Percentiles rank a stretch among this genome's conserved stretches.
phyloP scores from a whole-genome alignment of 805 yeast species.

The Hanseniaspora taiwanica region DNA sequence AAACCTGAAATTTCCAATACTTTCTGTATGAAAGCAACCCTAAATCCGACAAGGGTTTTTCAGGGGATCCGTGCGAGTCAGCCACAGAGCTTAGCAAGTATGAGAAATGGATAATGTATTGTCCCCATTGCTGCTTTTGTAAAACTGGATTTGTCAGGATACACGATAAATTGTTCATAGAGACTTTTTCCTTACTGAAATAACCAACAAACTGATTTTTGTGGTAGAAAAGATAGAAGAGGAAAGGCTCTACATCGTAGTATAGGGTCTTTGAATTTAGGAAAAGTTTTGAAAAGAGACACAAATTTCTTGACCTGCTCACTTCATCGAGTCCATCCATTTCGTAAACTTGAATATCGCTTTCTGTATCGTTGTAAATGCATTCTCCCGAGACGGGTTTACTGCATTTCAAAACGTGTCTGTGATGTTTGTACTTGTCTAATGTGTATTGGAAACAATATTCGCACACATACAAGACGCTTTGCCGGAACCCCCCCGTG shows the following conservation, averaged over 20 bases:
- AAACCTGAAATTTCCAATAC: conserved; percentile 67
- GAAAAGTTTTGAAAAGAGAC: conserved; percentile 79
- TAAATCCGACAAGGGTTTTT: conserved; percentile 79
- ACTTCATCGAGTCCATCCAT: conserved; percentile 81
- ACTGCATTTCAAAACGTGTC: conserved; percentile 70
- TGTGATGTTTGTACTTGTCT: conserved; percentile 46
- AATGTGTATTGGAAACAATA: conserved; percentile 70
- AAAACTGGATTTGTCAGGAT: conserved; percentile 79
- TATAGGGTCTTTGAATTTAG: conserved; percentile 84
- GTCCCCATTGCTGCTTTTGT: conserved; percentile 85
- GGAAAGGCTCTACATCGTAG: conserved; percentile 91
- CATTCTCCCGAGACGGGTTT: conserved; percentile 57
- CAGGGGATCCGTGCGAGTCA: conserved; percentile 75
- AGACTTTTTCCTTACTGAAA: conserved; percentile 73
- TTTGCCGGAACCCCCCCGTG: conserved; percentile 23
- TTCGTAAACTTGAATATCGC: conserved; percentile 48
- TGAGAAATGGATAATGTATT: conserved; percentile 76
- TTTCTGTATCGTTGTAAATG: conserved; percentile 60
- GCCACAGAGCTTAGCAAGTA: conserved; percentile 62
- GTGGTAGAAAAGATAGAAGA: conserved; percentile 76
- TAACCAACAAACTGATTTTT: conserved; percentile 75
- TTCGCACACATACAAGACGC: conserved; percentile 65
- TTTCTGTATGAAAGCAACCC: conserved; percentile 77
- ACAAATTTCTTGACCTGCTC: conserved; percentile 76
- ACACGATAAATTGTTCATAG: conserved; percentile 78